Base-by-base conservation (phyloP, 306 rosid species). In the Psophocarpus tetragonolobus region DNA sequence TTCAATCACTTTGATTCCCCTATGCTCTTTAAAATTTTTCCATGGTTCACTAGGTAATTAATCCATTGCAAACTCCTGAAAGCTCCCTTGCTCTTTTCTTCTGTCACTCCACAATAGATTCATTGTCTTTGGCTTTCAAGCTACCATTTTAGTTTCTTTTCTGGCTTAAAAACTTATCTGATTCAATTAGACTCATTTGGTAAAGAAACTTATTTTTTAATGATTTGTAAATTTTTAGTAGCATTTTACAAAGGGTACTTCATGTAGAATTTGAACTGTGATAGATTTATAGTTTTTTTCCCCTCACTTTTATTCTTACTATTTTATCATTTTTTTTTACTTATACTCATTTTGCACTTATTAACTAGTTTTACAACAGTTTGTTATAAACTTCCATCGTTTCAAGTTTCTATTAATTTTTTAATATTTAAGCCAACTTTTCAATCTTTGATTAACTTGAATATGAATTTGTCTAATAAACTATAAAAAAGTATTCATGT, bases 1-100 rank as follows among this genome's bases (percentile, higher is more conserved):
- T 70, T 74, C 50, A 15, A 53, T 73, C 56, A 72, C 68, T 15
- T 67, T 68, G 75, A 83, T 81, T 73, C 74, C 71, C 68, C 73
- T 71, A 61, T 12, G 39, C 38, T 71, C 73, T 39, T 73, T 54
- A 32, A 53, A 79, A 45, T 64, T 79, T 82, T 51, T 57, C 84
- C 15, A 41, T 70, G 75, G 62, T 58, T 78, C 61, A 48, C 27
- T 60, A 23, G 33, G 63, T 27, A 24, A 67, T 32, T 56, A 18
- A 24, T 29, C 45, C 57, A 7, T 41, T 17, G 63, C 71, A 21
- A 70, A 33, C 71, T 72, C 33, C 15, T 68, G 58, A 68, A 81
- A 48, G 50, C 73, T 58, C 56, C 70, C 30, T 4, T 66, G 32
- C 65, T 74, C 33, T 57, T 64, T 80, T 73, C 54, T 81, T 73